Evolutionary conservation across 768 basidiomycete species (phyloP).

Genomic region (Boletales sp.): DNA sequence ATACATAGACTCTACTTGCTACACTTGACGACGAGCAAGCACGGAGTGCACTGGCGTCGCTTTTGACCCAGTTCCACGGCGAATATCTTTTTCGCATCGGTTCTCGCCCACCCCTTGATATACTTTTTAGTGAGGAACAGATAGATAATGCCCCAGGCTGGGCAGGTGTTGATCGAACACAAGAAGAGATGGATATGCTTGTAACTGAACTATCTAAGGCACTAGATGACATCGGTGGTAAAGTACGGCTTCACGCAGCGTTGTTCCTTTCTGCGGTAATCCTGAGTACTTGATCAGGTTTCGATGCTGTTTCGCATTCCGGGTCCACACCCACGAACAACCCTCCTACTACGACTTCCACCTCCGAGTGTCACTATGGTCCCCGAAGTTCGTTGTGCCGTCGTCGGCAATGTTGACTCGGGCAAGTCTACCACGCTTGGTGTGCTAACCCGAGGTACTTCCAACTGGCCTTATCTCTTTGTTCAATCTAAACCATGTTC

Average conservation of each 20-base stretch:
- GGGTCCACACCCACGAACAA: conserved; percentile 49
- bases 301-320: conserved; percentile 51
- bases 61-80: conserved; percentile 65
- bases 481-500: conserved; percentile 5
- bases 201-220: conserved; percentile 40
- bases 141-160: conserved; percentile 47
- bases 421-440: conserved; percentile 95
- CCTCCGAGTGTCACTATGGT: conserved; percentile 71
- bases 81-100: conserved; percentile 78
- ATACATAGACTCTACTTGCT: conserved; percentile 39
- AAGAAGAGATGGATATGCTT: conserved; percentile 50
- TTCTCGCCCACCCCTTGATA: conserved; percentile 53
- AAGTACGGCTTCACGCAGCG: conserved; percentile 41
- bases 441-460: conserved; percentile 85
- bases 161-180: conserved; percentile 49
- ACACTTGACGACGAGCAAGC: conserved; percentile 48
- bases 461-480: conserved; percentile 16
- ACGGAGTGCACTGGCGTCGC: conserved; percentile 58
- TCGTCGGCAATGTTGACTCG: conserved; percentile 92
- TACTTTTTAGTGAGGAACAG: conserved; percentile 52
- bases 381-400: conserved; percentile 93
- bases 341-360: conserved; percentile 68
- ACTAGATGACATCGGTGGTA: conserved; percentile 78
- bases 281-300: conserved; percentile 34
- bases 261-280: not conserved